Evolutionary conservation across 129 eudicot species (phyloP), one percentile per base, ranked within the genome.

Genomic region (Artemisia annua): DNA sequence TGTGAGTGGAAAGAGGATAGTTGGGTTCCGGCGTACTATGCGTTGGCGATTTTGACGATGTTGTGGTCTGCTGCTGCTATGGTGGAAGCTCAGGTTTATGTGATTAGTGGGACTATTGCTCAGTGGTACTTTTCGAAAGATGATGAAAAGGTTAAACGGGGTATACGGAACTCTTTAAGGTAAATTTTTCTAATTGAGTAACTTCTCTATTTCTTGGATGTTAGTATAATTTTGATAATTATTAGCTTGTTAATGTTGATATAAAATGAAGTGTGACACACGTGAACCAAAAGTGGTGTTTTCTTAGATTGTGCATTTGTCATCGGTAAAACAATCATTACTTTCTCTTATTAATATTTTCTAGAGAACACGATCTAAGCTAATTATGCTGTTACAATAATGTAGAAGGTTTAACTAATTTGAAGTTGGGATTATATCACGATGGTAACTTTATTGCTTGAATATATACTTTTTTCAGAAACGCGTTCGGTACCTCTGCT

Each of bases 61-160:
- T 70, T 95, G 79, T 95, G 99, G 99, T 88, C 99, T 67, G 91
- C 88, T 18, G 49, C 96, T n/a, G 91, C 81, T 2, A 83, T 90
- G 96, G 81, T 95, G 85, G 99, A 95, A 82, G 89, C 88, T 4
- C 88, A 90, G 79, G 90, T 82, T 57, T 95, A 86, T 83, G 94
- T 90, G 52, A 90, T 90, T 22, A 95, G 97, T 76, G 96, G 96
- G 59, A 90, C 99, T 17, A 82, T 88, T 76, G 97, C 97, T 10
- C 99, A 88, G 70, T 95, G 99, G 99, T 95, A 95, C 75, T 90
- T 95, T 72, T 83, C 89, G 0, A 88, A 95, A 90, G 96, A 90
- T n/a, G 84, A 85, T 44, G 78, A 85, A 0, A 71, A 60, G 28
- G 80, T 88, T 11, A 90, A 75, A 74, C 75, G 83, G 46, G 83